Conservation (phyloP, 176 grass and related monocot species). For the Carex cristatella region DNA sequence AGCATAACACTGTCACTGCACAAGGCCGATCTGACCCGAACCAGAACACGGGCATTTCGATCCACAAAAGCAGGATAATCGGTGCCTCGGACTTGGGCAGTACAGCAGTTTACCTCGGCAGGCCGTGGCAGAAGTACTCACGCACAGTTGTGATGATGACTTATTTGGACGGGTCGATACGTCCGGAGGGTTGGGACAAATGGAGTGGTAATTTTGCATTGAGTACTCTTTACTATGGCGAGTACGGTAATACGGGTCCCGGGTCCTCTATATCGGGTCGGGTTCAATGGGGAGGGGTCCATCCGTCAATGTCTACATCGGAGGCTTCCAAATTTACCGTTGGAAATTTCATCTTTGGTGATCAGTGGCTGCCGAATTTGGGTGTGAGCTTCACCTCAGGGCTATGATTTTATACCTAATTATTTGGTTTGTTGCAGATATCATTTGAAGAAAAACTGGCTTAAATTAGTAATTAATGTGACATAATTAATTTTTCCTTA, state of each 20-base stretch:
- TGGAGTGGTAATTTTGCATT: constrained; percentile 48
- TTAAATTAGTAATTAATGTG: neutral
- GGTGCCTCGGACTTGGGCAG: constrained; percentile 33
- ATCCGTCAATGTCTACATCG: constrained; percentile 18
- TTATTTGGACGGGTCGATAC: constrained; percentile 35
- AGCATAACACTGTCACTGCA: constrained; percentile 52
- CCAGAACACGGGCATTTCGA: constrained; percentile 69
- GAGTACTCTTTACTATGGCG: constrained; percentile 56
- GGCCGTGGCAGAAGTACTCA: constrained; percentile 58
- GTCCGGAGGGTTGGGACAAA: constrained; percentile 36
- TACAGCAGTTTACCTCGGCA: constrained; percentile 51
- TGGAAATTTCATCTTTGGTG: constrained; percentile 47
- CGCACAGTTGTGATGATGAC: constrained; percentile 49
- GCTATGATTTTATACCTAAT: constrained; percentile 19
- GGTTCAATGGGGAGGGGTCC: constrained; percentile 51
- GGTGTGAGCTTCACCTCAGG: constrained; percentile 47
- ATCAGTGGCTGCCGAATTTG: constrained; percentile 34
- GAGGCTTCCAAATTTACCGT: constrained; percentile 55
- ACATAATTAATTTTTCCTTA: neutral
- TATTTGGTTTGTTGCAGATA: neutral
- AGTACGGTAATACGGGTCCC: constrained; percentile 52
- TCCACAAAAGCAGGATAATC: constrained; percentile 51
- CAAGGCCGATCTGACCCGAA: constrained; percentile 62
- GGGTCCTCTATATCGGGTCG: constrained; percentile 24
- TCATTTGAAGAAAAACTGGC: neutral